These are phyloP conservation scores for Colletotrichum simmondsii DNA, from an alignment of 2,329 filamentous ascomycete species.

Conservation along the genomic window DNA sequence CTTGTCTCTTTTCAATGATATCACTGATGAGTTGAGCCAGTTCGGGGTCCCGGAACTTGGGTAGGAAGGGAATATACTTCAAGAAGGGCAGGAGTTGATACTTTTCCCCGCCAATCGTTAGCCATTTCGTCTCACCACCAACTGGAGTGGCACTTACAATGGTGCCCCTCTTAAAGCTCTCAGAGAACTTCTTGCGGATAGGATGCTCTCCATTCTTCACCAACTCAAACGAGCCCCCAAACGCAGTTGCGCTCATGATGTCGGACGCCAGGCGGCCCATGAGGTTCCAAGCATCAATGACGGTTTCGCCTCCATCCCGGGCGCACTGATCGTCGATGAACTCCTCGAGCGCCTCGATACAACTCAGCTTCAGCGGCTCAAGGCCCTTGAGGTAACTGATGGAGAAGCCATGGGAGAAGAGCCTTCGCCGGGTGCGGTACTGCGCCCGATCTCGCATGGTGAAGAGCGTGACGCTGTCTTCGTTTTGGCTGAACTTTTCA, in stretches of 20 bases:
- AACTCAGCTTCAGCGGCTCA: background rate
- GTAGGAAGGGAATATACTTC: constrained; percentile 9
- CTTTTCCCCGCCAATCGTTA: background rate
- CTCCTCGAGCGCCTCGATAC: background rate
- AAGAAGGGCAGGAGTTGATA: constrained; percentile 14
- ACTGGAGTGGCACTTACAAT: background rate
- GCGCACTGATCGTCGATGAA: background rate
- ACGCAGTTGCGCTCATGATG: background rate
- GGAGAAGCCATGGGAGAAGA: background rate
- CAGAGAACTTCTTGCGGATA: background rate
- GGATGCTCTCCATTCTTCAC: background rate
- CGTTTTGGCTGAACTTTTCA: constrained; percentile 10
- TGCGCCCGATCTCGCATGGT: constrained; percentile 3
- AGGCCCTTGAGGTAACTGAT: background rate
- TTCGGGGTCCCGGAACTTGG: background rate
- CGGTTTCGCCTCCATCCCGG: background rate
- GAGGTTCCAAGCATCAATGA: background rate
- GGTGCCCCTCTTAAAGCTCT: background rate
- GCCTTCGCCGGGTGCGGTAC: constrained; percentile 11
- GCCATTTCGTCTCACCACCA: background rate
- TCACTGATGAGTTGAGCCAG: background rate
- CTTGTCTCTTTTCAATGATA: background rate
- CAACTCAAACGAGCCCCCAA: background rate
- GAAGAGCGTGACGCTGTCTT: constrained; percentile 5
- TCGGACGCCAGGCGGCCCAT: background rate